Percentiles rank a stretch among this genome's conserved stretches.
These are phyloP conservation scores for Trichophyton simii DNA, from an alignment of 2,329 filamentous ascomycete species.

Conservation along the genomic window DNA sequence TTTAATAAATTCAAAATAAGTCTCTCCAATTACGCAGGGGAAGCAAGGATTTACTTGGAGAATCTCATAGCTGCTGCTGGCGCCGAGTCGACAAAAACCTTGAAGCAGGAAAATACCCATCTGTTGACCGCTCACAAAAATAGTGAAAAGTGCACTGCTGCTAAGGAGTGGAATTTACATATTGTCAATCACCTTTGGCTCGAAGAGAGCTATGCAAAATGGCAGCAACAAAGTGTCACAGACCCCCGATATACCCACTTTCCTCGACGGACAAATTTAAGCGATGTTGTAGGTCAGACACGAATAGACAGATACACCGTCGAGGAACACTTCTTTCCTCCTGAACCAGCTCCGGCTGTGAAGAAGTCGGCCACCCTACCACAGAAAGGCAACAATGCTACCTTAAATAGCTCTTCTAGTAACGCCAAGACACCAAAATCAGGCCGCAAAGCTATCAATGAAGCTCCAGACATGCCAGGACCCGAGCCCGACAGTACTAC, in stretches of 20 bases:
- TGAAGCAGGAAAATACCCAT: slow-evolving; percentile 92
- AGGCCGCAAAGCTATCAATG: slow-evolving; percentile 12
- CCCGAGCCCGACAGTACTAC: slow-evolving; percentile 14
- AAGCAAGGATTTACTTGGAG: slow-evolving; percentile 84
- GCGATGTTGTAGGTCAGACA: slow-evolving; percentile 85
- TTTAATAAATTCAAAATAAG: slow-evolving; percentile 70
- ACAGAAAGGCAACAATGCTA: slow-evolving; percentile 24
- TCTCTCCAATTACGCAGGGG: slow-evolving; percentile 90
- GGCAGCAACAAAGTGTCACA: slow-evolving; percentile 59
- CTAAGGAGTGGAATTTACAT: slow-evolving; percentile 79
- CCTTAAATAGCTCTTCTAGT: slow-evolving; percentile 5
- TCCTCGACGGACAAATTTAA: slow-evolving; percentile 75
- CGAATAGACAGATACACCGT: slow-evolving; percentile 60
- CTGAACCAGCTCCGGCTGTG: slow-evolving; percentile 17
- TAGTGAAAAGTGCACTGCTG: slow-evolving; percentile 88
- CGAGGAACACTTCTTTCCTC: slow-evolving; percentile 54
- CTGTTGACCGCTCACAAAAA: slow-evolving; percentile 78
- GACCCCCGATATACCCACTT: slow-evolving; percentile 73
- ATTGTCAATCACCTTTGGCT: slow-evolving; percentile 95
- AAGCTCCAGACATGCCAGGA: not conserved
- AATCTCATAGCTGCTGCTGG: slow-evolving; percentile 77
- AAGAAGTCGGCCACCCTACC: slow-evolving; percentile 21
- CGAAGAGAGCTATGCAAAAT: slow-evolving; percentile 91
- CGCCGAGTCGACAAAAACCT: slow-evolving; percentile 82
- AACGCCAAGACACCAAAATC: not conserved